phyloP scores from a whole-genome alignment of 1,284 basidiomycete genomes.

The Leccinum griseonigrum region DNA sequence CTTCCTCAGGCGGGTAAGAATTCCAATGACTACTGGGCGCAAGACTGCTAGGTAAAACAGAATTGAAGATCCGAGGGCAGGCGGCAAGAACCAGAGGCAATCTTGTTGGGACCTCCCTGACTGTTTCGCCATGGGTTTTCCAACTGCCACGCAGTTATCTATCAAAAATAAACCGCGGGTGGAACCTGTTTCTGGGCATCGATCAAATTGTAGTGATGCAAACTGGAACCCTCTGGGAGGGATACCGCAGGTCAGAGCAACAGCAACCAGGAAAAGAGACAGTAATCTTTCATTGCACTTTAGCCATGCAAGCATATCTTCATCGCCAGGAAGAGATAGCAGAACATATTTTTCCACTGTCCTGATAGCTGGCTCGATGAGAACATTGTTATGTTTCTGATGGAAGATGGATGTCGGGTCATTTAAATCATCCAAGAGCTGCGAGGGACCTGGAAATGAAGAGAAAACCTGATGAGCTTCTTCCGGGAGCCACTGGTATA shows the following conservation, averaged over 20 bases:
- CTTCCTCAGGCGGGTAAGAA: not conserved
- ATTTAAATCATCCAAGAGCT: constrained; percentile 2
- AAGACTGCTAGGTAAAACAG: constrained; percentile 2
- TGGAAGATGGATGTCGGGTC: not conserved
- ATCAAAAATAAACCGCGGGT: constrained; percentile 4
- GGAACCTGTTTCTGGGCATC: not conserved
- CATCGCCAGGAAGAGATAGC: not conserved
- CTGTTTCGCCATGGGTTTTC: constrained; percentile 4
- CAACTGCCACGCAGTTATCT: constrained; percentile 1
- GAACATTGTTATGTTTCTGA: not conserved
- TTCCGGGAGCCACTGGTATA: not conserved
- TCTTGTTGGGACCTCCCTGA: not conserved
- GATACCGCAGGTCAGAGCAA: not conserved
- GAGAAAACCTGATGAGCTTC: not conserved
- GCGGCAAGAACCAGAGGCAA: constrained; percentile 4
- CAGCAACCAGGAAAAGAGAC: not conserved
- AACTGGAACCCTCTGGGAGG: constrained; percentile 5
- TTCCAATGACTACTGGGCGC: not conserved
- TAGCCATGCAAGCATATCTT: not conserved
- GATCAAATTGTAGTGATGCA: constrained; percentile 1
- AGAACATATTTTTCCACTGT: not conserved
- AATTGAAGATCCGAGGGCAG: not conserved
- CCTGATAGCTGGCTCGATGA: not conserved
- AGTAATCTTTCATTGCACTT: not conserved
- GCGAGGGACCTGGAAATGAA: not conserved